Base-by-base conservation (phyloP, 1,284 basidiomycete species). In the Phylloboletellus chloephorus region DNA sequence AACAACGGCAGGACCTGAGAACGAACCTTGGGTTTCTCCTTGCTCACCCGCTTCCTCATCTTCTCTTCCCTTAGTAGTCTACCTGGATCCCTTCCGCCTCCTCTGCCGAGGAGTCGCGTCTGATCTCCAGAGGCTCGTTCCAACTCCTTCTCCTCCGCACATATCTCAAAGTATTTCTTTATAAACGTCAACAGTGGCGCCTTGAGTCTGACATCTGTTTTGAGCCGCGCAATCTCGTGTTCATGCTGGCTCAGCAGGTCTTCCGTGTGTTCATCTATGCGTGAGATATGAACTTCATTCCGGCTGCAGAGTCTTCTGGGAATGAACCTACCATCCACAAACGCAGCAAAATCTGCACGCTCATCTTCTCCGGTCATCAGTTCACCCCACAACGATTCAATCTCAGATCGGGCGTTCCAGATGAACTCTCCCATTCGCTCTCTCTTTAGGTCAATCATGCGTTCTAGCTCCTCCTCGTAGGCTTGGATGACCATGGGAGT, bases 21-120 rank as follows among this genome's bases (percentile, higher is more conserved):
- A 48, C 82, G 47, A 56, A 95, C 93, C 58, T 88, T 80, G 17
- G 95, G 95, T 63, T 97, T 98, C 66, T 96, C 85, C 59, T 90
- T 87, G 49, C 77, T 77, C n/a, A 99, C 91, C 9, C 94, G 73
- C 66, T 97, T 98, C 39, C 95, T 76, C 84, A 96, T 92, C 75
- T 96, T 97, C 68, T 98, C 95, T 65, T 99, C 95, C 34, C 90
- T 74, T 34, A 98, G 67, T 34, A 98, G 64, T 47, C 78, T 72
- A 38, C 77, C 88, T 42, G 76, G 88, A 73, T 82, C 86, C 42
- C 90, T 72, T 2, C 51, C 43, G 2, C 59, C 57, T n/a, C 87
- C 88, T 52, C 88, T 73, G 11, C 85, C 86, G 5, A 86, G 72
- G 8, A 92, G 67, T 26, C 88, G 76, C 17, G 73, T 78, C 52